phyloP scores from a whole-genome alignment of 2,329 filamentous ascomycete genomes.

The Paraphaeosphaeria sporulosa region DNA sequence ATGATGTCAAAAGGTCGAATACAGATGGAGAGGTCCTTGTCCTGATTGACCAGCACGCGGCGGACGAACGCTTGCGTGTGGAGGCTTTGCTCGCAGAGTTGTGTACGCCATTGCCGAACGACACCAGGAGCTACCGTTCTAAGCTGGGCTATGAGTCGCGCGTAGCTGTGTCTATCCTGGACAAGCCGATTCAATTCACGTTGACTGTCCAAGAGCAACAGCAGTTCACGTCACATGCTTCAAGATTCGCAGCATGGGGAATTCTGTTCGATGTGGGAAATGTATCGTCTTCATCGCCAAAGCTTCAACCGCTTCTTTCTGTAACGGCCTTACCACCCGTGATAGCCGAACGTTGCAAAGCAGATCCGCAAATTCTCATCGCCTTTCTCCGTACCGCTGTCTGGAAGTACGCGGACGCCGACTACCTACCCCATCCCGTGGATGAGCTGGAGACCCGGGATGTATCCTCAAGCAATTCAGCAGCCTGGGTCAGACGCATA shows the following conservation, averaged over 20 bases:
- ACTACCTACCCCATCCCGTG: constrained; percentile 9
- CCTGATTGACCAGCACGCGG: constrained; percentile 91
- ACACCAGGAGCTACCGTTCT: constrained; percentile 31
- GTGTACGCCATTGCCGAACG: constrained; percentile 46
- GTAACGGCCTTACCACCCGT: constrained; percentile 71
- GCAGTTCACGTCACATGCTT: constrained; percentile 63
- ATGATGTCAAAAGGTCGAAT: constrained; percentile 1
- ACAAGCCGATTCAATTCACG: constrained; percentile 69
- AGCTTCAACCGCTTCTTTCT: constrained; percentile 45
- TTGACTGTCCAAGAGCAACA: constrained; percentile 66
- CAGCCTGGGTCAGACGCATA: constrained; percentile 67
- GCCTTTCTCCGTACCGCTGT: constrained; percentile 77
- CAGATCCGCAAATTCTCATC: constrained; percentile 75
- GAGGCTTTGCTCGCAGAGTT: constrained; percentile 73
- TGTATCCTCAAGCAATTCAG: background rate
- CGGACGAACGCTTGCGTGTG: constrained; percentile 84
- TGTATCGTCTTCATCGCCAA: constrained; percentile 14
- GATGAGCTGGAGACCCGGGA: background rate
- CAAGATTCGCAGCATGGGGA: constrained; percentile 76
- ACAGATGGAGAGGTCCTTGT: constrained; percentile 61
- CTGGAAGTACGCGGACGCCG: constrained; percentile 63
- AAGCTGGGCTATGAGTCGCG: constrained; percentile 40
- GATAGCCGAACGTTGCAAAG: constrained; percentile 77
- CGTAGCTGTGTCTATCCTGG: constrained; percentile 46
- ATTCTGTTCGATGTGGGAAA: constrained; percentile 67